Conservation (phyloP, 305 asterid species). For the Rubia peregrina region DNA sequence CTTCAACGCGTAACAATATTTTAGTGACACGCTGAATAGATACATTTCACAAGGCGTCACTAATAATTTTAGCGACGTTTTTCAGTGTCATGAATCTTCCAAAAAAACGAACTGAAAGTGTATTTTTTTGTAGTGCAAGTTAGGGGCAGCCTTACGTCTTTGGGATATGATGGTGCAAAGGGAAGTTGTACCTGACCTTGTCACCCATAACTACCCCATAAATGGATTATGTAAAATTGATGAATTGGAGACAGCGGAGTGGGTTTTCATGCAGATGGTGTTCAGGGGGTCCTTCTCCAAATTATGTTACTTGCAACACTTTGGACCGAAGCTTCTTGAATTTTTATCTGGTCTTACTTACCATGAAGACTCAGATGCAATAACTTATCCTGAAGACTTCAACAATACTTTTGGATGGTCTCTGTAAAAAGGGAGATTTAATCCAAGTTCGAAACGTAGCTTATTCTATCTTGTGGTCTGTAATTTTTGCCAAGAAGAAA, state of each 20-base stretch:
- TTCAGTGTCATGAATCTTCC: no score
- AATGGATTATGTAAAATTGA: conserved; percentile 65
- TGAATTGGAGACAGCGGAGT: conserved; percentile 54
- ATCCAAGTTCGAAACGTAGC: conserved; percentile 1
- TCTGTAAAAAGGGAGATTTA: conserved; percentile 56
- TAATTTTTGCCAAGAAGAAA: no score
- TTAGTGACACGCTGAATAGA: no score
- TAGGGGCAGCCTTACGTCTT: conserved; percentile 49
- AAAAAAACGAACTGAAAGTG: no score
- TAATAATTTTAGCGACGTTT: no score
- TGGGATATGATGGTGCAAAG: conserved; percentile 49
- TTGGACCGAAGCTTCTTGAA: conserved; percentile 47
- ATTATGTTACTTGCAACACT: conserved; percentile 74
- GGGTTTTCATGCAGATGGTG: conserved; percentile 56
- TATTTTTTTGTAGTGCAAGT: conserved; percentile 55
- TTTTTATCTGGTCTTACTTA: conserved; percentile 38
- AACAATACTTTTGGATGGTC: conserved; percentile 71
- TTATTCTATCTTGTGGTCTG: no score
- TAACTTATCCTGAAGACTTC: conserved; percentile 37
- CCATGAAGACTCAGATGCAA: conserved; percentile 35
- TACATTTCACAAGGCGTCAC: no score
- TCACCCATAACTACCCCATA: conserved; percentile 59
- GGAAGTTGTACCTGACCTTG: conserved; percentile 46
- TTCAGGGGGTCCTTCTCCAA: conserved; percentile 56
- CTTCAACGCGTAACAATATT: no score